Base-by-base conservation (phyloP, 177 flowering plant genomes). In the Tripterygium wilfordii region DNA sequence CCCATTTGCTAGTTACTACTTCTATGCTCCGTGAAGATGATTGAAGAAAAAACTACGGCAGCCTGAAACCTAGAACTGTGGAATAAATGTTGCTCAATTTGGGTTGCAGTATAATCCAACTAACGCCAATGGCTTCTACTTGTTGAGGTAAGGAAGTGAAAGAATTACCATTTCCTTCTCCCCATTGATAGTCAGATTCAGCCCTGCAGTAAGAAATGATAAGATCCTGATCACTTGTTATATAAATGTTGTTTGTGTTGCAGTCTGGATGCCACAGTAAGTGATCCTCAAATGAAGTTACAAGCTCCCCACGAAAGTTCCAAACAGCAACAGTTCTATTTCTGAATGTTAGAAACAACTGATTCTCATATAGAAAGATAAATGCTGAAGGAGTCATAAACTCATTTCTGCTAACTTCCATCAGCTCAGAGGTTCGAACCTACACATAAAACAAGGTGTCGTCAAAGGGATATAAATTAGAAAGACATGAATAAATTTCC, bases 301-400 rank as follows among this genome's bases (percentile, higher is more conserved):
- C 99, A 49, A 94, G 95, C 70, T 94, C 97, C 49, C 99, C 99
- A 14, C 97, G 76, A 57, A 94, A 94, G 58, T 94, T 94, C 99
- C 99, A 94, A 20, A 89, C 99, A 66, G 99, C 89, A 20, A 94
- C 99, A 9, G 89, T 89, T 45, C 95, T 74, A 49, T 85, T 75
- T 54, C 88, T 68, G 63, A 89, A 94, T 10, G 99, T 94, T 58
- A 94, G 52, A 64, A 94, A 94, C 50, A 94, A 57, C 57, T 94
- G 97, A 58, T 89, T 94, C 70, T 94, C 99, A 61, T 94, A 94
- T 17, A 94, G 64, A 61, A 89, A 94, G 22, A 94, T 89, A 63
- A 94, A 94, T 19, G 99, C 99, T 19, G 99, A 94, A 23, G 99
- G 99, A 35, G 97, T 94, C 96, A 83, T 83, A 56, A 94, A 94